phyloP scores from a whole-genome alignment of 495 filamentous ascomycete species.

The Cryomyces minteri region DNA sequence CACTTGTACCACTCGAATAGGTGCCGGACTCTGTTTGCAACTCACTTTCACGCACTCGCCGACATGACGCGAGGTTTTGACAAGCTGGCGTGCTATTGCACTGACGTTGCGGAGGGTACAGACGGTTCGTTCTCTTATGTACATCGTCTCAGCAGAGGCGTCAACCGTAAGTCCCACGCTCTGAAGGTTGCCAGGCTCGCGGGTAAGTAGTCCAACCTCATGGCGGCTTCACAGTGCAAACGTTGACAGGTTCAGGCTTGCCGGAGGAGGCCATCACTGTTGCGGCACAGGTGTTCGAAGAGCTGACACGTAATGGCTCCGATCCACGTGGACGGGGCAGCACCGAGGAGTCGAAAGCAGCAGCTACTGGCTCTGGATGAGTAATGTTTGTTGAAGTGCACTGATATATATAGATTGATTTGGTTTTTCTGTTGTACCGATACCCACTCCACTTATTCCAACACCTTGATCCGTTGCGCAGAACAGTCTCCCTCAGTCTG shows the following conservation, averaged over 20 bases:
- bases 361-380: too few relatives aligned
- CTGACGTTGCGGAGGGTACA: slow-evolving; percentile 57
- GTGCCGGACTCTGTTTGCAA: slow-evolving; percentile 76
- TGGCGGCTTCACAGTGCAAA: neutral
- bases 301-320: neutral
- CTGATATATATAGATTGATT: too few relatives aligned
- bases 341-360: too few relatives aligned
- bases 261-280: slow-evolving; percentile 24
- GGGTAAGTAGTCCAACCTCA: slow-evolving; percentile 22
- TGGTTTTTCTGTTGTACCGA: too few relatives aligned
- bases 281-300: slow-evolving; percentile 17
- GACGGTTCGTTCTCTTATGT: slow-evolving; percentile 63
- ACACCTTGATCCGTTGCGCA: too few relatives aligned
- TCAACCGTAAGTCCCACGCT: slow-evolving; percentile 77
- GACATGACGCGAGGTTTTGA: slow-evolving; percentile 52
- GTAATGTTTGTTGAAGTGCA: too few relatives aligned
- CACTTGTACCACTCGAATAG: slow-evolving; percentile 60
- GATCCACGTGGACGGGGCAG: too few relatives aligned
- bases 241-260: slow-evolving; percentile 11
- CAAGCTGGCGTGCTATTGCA: slow-evolving; percentile 67
- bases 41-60: slow-evolving; percentile 76
- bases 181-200: slow-evolving; percentile 82
- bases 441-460: too few relatives aligned
- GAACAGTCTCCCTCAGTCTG: too few relatives aligned
- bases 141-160: slow-evolving; percentile 59